Conservation (phyloP, 2,329 filamentous ascomycete species). For the Pseudogymnoascus sp. region DNA sequence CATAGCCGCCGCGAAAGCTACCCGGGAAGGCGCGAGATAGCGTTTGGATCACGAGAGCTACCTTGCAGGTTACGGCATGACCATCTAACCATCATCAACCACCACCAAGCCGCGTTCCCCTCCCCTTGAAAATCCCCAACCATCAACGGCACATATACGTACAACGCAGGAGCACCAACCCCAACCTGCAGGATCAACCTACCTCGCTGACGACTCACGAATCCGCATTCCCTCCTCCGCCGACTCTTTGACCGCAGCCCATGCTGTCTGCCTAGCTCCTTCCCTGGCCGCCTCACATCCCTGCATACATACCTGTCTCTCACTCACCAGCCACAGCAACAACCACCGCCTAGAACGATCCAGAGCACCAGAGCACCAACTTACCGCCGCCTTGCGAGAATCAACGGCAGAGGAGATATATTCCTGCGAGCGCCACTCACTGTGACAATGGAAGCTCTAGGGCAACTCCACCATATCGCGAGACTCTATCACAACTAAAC, state of each 20-base stretch:
- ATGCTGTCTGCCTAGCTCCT: conserved; percentile 10
- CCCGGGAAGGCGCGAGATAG: conserved; percentile 8
- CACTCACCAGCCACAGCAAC: conserved; percentile 4
- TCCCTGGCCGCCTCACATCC: not conserved
- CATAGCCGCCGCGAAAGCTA: not conserved
- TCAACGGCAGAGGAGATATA: not conserved
- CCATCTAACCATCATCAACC: not conserved
- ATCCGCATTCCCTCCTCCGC: not conserved
- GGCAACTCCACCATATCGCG: conserved; percentile 6
- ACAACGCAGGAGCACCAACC: not conserved
- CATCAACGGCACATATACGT: not conserved
- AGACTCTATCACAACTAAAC: conserved; percentile 2
- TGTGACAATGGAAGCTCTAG: conserved; percentile 11
- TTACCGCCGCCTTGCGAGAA: not conserved
- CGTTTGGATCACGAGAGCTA: conserved; percentile 8
- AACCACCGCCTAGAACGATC: not conserved
- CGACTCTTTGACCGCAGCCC: not conserved
- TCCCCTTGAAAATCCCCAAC: not conserved
- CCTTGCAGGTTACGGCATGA: conserved; percentile 9
- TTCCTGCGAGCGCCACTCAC: not conserved
- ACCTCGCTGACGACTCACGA: not conserved
- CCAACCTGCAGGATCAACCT: not conserved
- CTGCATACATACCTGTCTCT: not conserved
- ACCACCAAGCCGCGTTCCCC: not conserved
- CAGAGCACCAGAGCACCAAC: not conserved